Evolutionary conservation across 768 basidiomycete species (phyloP).

Genomic region (Agrocybe praecox): DNA sequence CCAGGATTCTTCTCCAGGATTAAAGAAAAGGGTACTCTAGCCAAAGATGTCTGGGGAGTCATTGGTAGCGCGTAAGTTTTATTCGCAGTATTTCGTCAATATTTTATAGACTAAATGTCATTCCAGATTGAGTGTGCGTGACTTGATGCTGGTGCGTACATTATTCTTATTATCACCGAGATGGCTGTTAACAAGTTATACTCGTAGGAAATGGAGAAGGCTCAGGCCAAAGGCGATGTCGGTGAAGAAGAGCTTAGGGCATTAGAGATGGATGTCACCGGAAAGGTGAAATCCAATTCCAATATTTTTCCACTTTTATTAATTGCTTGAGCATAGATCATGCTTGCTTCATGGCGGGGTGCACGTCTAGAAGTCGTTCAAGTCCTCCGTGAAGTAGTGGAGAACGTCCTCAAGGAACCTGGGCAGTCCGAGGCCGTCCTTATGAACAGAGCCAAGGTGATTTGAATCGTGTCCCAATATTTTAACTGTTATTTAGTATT

Average conservation of each 20-base stretch:
- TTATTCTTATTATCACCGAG: neutral
- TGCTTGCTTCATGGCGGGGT: slow-evolving; percentile 97
- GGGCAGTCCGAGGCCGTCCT: slow-evolving; percentile 71
- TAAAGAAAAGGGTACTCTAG: slow-evolving; percentile 91
- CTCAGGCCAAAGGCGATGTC: slow-evolving; percentile 87
- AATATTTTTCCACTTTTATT: neutral
- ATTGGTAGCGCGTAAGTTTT: slow-evolving; percentile 88
- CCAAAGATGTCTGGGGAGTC: slow-evolving; percentile 97
- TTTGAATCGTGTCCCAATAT: neutral
- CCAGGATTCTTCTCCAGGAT: slow-evolving; percentile 92
- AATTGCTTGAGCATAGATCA: slow-evolving; percentile 53
- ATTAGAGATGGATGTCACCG: slow-evolving; percentile 91
- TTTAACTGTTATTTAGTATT: too few relatives aligned
- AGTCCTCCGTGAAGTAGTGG: slow-evolving; percentile 80
- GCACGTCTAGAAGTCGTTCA: slow-evolving; percentile 94
- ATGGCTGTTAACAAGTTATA: slow-evolving; percentile 3
- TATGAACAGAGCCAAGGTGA: slow-evolving; percentile 83
- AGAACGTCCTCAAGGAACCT: slow-evolving; percentile 83
- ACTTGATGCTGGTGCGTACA: slow-evolving; percentile 62
- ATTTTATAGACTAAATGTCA: slow-evolving; percentile 3
- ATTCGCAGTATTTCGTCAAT: too few relatives aligned
- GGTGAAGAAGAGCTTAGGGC: slow-evolving; percentile 84
- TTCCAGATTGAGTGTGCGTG: slow-evolving; percentile 68
- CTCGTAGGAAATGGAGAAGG: slow-evolving; percentile 82
- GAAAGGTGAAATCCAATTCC: slow-evolving; percentile 55